Percentiles rank a stretch among this genome's conserved stretches.
Conservation (phyloP, 805 yeast species). For the Gaillardinia entomophila region DNA sequence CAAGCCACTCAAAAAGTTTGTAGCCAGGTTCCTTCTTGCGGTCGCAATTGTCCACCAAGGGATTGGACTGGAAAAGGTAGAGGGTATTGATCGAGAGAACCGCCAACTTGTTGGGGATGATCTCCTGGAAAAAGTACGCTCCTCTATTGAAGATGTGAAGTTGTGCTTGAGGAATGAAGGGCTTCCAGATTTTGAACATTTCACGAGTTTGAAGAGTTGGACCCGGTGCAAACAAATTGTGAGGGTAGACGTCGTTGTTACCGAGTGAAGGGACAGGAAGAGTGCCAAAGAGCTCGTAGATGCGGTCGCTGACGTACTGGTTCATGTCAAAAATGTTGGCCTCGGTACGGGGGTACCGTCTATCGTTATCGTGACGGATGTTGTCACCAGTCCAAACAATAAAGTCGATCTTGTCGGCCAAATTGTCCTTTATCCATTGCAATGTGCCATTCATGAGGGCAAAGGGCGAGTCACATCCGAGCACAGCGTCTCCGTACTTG, state of each 20-base stretch:
- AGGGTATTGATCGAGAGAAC: constrained; percentile 74
- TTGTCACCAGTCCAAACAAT: constrained; percentile 92
- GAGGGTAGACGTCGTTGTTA: constrained; percentile 86
- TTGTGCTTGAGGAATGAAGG: constrained; percentile 72
- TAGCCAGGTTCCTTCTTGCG: constrained; percentile 72
- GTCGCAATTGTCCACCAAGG: constrained; percentile 78
- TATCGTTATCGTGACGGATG: constrained; percentile 77
- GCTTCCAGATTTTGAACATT: constrained; percentile 65
- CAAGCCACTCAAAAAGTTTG: constrained; percentile 71
- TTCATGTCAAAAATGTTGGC: constrained; percentile 66
- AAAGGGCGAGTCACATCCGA: constrained; percentile 76
- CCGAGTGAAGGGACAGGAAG: constrained; percentile 69
- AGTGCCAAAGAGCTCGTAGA: constrained; percentile 50
- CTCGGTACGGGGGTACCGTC: constrained; percentile 70
- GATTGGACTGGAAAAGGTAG: constrained; percentile 70
- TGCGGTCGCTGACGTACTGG: constrained; percentile 44
- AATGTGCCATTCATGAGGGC: constrained; percentile 56
- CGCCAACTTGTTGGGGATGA: constrained; percentile 75
- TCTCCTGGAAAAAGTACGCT: constrained; percentile 68
- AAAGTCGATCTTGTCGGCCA: constrained; percentile 75
- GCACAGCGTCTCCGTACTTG: constrained; percentile 65
- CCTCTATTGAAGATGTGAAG: constrained; percentile 69
- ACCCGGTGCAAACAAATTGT: constrained; percentile 77
- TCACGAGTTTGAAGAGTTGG: constrained; percentile 86
- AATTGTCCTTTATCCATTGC: constrained; percentile 57